A percentile compares a stretch with the other conserved stretches of the same genome.
Evolutionary conservation across 352 stramenopile species (phyloP).

Genomic region (Phytophthora tubulina): DNA sequence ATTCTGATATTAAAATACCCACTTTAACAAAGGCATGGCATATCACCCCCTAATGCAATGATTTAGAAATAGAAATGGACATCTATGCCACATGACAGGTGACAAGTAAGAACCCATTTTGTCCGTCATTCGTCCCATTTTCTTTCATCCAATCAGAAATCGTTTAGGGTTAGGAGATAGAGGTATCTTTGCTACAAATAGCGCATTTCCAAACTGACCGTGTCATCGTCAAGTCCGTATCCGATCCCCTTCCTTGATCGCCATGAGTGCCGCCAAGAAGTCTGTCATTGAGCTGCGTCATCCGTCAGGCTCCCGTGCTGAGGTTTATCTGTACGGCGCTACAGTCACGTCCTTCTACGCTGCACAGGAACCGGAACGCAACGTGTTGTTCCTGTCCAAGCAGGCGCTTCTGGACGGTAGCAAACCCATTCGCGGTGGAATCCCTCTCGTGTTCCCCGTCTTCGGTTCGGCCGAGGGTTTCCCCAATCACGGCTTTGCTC

Average conservation of each 20-base stretch:
- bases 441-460: constrained; percentile 97
- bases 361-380: constrained; percentile 67
- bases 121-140: background rate
- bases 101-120: no score
- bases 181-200: background rate
- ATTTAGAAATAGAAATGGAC: background rate
- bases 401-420: constrained; percentile 91
- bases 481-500: constrained; percentile 95
- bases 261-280: constrained; percentile 36
- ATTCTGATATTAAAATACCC: no score
- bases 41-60: background rate
- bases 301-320: constrained; percentile 69
- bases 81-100: no score
- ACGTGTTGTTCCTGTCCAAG: constrained; percentile 94
- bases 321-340: constrained; percentile 93
- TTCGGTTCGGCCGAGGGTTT: constrained; percentile 92
- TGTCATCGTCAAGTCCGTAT: background rate
- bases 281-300: constrained; percentile 66
- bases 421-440: constrained; percentile 96
- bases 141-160: background rate
- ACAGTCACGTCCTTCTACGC: constrained; percentile 92
- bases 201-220: background rate
- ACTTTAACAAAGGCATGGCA: no score
- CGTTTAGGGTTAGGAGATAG: no score
- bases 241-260: no score